Evolutionary conservation across 768 basidiomycete species (phyloP), one percentile per base, ranked within the genome.

Genomic region (Podaxis sp.): DNA sequence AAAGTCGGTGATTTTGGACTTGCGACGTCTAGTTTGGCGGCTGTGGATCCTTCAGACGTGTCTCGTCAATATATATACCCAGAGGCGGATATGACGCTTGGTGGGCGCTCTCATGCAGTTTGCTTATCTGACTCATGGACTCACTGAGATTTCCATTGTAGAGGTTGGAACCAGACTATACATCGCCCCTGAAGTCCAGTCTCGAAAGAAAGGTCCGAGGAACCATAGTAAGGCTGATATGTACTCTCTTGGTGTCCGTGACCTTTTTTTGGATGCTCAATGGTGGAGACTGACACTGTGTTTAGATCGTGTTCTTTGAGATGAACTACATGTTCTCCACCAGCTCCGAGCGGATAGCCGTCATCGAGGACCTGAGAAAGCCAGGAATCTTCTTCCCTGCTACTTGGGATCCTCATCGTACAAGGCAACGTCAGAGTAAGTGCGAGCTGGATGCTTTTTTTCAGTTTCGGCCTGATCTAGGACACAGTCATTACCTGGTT

Each of bases 1-100:
- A 93, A 93, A 85, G 90, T 98, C 40, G 95, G 95, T 16, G 95
- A 98, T 70, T 98, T 97, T 68, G 95, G 95, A 32, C 78, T 97
- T 4, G 92, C 93, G 2, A 93, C 93, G 0, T 90, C 90, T 1
- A 89, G 87, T 70, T 76, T 91, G 16, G 88, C 88, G 3, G 89
- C 87, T 35, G 85, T 91, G 5, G 91, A 92, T 59, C 88, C 89
- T 21, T 85, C 87, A 0, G 86, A 88, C 68, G 74, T 89, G 27
- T 78, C 81, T 6, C 77, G 80, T 1, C 76, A 79, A 47, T 71
- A 73, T 1, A 67, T 75, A 21, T 68, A 73, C 16, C 70, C 75
- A 10, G 85, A 90, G 60, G 76, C 82, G 1, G 91, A 93, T 53
- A 84, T 93, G 82, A 93, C 92, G 0, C 74, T 90, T 25, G 90